Percentiles rank a stretch among this genome's conserved stretches.
These are phyloP conservation scores for Phytophthora foliorum DNA, from an alignment of 352 stramenopile species.

Conservation along the genomic window DNA sequence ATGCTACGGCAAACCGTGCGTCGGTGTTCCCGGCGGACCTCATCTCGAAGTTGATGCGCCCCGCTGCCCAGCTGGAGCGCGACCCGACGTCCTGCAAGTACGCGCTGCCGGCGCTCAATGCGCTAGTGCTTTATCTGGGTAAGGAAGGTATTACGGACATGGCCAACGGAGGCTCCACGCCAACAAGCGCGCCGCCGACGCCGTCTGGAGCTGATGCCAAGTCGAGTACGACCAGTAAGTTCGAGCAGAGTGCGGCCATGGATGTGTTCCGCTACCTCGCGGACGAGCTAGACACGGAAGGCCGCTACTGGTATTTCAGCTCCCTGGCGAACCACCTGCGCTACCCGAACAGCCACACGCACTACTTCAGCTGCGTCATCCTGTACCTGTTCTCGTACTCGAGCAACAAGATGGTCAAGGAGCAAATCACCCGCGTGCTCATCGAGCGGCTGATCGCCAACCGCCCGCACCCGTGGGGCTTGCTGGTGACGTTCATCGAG, in stretches of 20 bases:
- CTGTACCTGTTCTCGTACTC: constrained; percentile 99
- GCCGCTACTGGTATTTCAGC: constrained; percentile 98
- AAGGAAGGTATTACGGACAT: constrained; percentile 90
- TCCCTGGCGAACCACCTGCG: constrained; percentile 99
- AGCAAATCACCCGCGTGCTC: constrained; percentile 98
- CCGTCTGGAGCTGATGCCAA: constrained; percentile 43
- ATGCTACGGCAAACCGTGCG: constrained; percentile 85
- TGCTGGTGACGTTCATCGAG: constrained; percentile 99
- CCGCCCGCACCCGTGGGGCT: constrained; percentile 98
- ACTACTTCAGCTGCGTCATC: constrained; percentile 99
- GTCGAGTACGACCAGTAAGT: constrained; percentile 66
- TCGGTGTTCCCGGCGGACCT: constrained; percentile 90
- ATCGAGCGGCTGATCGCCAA: constrained; percentile 99
- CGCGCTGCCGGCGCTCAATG: constrained; percentile 96
- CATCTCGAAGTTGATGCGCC: constrained; percentile 78
- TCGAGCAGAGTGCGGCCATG: constrained; percentile 91
- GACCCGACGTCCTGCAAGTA: constrained; percentile 83
- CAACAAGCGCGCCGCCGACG: constrained; percentile 35
- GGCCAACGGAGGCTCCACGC: constrained; percentile 46
- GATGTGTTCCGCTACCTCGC: constrained; percentile 97
- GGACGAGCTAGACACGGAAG: constrained; percentile 95
- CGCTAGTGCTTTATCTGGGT: constrained; percentile 86
- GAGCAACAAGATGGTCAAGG: constrained; percentile 97
- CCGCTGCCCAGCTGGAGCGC: constrained; percentile 68
- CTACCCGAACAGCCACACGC: constrained; percentile 99